phyloP scores from a whole-genome alignment of 805 yeast species.

The Lipomyces oligophaga region DNA sequence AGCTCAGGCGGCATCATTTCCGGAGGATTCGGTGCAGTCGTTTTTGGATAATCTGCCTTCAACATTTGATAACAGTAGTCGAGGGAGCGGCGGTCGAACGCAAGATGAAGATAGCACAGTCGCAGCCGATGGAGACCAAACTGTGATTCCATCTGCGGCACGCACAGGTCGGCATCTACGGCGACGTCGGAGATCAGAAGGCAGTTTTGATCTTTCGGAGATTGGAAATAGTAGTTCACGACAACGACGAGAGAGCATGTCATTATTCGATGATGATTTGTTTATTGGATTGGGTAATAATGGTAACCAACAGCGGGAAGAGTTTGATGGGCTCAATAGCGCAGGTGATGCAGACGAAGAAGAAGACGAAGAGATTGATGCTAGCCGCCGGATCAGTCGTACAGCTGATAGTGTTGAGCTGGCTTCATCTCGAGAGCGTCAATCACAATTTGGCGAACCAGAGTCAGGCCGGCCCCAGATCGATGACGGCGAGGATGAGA shows the following conservation, averaged over 20 bases:
- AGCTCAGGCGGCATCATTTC: conserved; percentile 10
- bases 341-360: conserved; percentile 5
- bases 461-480: not conserved
- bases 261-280: conserved; percentile 11
- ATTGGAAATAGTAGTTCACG: conserved; percentile 7
- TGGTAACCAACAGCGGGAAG: conserved; percentile 1
- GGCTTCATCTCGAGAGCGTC: no score
- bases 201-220: conserved; percentile 10
- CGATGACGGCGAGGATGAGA: conserved; percentile 14
- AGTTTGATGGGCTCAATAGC: not conserved
- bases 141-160: not conserved
- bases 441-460: no score
- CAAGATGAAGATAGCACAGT: not conserved
- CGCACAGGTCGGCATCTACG: not conserved
- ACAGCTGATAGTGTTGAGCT: no score
- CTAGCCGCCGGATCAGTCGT: not conserved
- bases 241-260: conserved; percentile 7
- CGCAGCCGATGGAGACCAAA: not conserved
- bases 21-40: conserved; percentile 6
- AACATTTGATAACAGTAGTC: conserved; percentile 1
- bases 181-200: conserved; percentile 21
- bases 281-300: conserved; percentile 1
- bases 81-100: conserved; percentile 4
- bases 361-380: conserved; percentile 10
- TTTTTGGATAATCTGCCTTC: conserved; percentile 14